Evolutionary conservation across 495 filamentous ascomycete genomes (phyloP), one percentile per base, ranked within the genome.

Genomic region (Penicillium lagena): DNA sequence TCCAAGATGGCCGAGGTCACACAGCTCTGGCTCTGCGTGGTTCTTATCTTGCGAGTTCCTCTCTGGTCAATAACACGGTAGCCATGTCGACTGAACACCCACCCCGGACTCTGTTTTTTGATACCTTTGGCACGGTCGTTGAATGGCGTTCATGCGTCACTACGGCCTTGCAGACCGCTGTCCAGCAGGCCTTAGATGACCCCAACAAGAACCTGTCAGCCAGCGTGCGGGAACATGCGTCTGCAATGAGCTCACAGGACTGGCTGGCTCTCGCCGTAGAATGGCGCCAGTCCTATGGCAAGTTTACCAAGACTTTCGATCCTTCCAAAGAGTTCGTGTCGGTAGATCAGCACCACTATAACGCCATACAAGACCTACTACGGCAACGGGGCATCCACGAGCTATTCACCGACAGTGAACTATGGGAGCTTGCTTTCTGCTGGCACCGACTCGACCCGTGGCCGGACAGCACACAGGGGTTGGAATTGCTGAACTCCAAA

Each of bases 111-210:
- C 59, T 82, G n/a, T 67, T 82, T 48, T 82, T 82, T 59, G 79
- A 82, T 40, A 56, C 85, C 54, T 91, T 91, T 66, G 88, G 87
- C 49, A 90, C 87, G 5, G 75, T 82, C 42, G 86, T 90, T 22
- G 71, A 87, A 67, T 87, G 85, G 82, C 77, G 85, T 40, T 67
- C 62, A 29, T 75, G 76, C 29, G 73, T 91, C 15, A 75, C 67
- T 15, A 56, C 67, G 11, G 73, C 74, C 28, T 67, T 90, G 12
- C 43, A 49, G 36, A 42, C 51, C 12, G 59, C 63, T 8, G 52
- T 64, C 27, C 49, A 66, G 40, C 49, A 61, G 6, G 71, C 60
- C 13, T 65, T 78, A 14, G 56, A 62, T 30, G 64, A 73, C 40
- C 62, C 77, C 12, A 46, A 44, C 42, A 58, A 60, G 63, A 63